These are phyloP conservation scores for Fusarium longipes DNA, from an alignment of 2,329 filamentous ascomycete genomes.

Conservation along the genomic window DNA sequence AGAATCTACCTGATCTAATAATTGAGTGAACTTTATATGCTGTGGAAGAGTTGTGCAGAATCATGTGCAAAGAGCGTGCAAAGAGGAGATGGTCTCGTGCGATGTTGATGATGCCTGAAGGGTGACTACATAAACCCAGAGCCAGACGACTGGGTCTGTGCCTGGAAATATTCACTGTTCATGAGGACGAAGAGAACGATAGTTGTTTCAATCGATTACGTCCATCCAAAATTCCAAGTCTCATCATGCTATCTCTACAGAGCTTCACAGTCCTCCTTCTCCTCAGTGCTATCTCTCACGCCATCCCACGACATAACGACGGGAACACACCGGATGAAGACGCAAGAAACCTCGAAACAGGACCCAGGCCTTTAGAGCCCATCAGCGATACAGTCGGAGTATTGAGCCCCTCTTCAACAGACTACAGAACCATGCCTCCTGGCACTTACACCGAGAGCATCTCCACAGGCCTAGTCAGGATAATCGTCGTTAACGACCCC, in stretches of 20 bases:
- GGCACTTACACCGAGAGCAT: conserved; percentile 43
- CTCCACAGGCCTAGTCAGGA: conserved; percentile 21
- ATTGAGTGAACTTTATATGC: background rate
- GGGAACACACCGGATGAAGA: background rate
- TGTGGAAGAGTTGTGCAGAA: background rate
- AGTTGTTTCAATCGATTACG: accelerated
- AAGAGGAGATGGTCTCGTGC: background rate
- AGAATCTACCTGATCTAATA: conserved; percentile 6
- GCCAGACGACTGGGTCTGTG: conserved; percentile 10
- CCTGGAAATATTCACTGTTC: background rate
- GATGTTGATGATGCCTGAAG: background rate
- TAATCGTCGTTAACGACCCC: conserved; percentile 37
- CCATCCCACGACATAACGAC: conserved; percentile 1
- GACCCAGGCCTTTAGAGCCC: background rate
- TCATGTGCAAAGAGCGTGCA: background rate
- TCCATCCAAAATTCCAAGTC: background rate
- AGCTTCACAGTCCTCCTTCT: background rate
- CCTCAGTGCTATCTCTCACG: background rate
- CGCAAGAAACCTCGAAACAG: background rate
- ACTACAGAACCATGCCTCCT: conserved; percentile 44
- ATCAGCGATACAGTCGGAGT: background rate
- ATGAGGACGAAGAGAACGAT: background rate
- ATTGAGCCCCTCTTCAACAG: conserved; percentile 7
- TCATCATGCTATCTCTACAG: background rate
- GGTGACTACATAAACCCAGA: conserved; percentile 34